Base-by-base conservation (phyloP, 441 rosid genomes). In the Croton setiger region DNA sequence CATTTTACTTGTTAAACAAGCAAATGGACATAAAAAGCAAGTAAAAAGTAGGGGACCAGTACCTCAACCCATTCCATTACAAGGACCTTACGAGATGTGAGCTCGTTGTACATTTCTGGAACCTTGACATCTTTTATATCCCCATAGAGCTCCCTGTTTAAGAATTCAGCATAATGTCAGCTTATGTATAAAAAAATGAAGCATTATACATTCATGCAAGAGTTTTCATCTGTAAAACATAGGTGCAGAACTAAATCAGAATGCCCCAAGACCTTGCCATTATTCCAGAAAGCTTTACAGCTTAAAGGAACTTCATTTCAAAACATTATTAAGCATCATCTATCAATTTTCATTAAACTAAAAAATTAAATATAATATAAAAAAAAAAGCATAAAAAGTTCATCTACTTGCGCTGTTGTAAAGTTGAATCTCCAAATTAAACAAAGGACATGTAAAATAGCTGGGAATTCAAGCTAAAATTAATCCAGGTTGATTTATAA, bases 1-100 rank as follows among this genome's bases (percentile, higher is more conserved):
- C 41, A 27, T 55, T 63, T 48, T 14, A 17, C 56, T 13, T n/a
- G 17, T 18, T 41, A 41, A 54, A 14, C 12, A 41, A 57, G 54
- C 47, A 57, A 36, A 66, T 15, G 51, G 37, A 20, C 13, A 17
- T 21, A 27, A 10, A 59, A 14, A 43, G 58, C 7, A 39, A 39
- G 10, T 39, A 39, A 43, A 14, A 54, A 54, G 21, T 37, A 66
- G 54, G n/a, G 55, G 70, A 45, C 18, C 67, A 47, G 21, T 86
- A 94, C 98, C 98, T 89, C 96, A 73, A 94, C 81, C 98, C 98
- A 94, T 74, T 91, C 96, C 98, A 91, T 94, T 21, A 85, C 87
- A 79, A 94, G 92, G 74, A 94, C 96, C 80, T 78, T 91, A 55
- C 87, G 86, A 73, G 96, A 91, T 79, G 97, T 88, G 78, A 85